Evolutionary conservation across 495 filamentous ascomycete genomes (phyloP).

Genomic region (Penicillium cosmopolitanum): DNA sequence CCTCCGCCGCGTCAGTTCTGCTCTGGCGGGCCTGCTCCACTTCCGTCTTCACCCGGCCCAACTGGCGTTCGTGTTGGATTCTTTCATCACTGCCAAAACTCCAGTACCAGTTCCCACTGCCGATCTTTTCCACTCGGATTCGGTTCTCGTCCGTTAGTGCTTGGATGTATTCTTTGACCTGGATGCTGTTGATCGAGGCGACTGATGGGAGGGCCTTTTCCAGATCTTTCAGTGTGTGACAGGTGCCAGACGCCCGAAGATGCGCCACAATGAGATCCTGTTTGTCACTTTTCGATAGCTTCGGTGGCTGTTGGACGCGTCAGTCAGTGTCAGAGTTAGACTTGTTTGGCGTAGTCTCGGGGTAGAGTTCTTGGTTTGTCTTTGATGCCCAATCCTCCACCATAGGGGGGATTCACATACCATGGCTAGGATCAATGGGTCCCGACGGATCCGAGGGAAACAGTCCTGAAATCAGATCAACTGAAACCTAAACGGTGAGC

Average conservation of each 20-base stretch:
- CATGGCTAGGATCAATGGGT: conserved; percentile 15
- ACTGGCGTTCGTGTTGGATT: conserved; percentile 48
- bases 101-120: conserved; percentile 85
- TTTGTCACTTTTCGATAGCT: conserved; percentile 63
- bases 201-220: conserved; percentile 70
- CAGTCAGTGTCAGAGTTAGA: conserved; percentile 9
- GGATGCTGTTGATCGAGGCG: conserved; percentile 69
- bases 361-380: not conserved
- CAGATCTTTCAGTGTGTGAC: conserved; percentile 74
- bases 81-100: conserved; percentile 68
- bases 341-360: not conserved
- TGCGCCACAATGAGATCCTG: conserved; percentile 63
- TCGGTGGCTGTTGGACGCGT: conserved; percentile 58
- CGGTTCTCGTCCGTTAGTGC: conserved; percentile 64
- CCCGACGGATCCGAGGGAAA: not conserved
- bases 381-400: not conserved
- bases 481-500: conserved; percentile 14
- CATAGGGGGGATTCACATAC: conserved; percentile 23
- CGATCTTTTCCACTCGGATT: conserved; percentile 78
- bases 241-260: conserved; percentile 64
- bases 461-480: conserved; percentile 5
- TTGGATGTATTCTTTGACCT: conserved; percentile 72
- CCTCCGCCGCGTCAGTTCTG: conserved; percentile 24
- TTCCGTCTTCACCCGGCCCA: conserved; percentile 57
- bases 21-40: conserved; percentile 50